Evolutionary conservation across 495 filamentous ascomycete species (phyloP).

Genomic region (Amphirosellinia nigrospora): DNA sequence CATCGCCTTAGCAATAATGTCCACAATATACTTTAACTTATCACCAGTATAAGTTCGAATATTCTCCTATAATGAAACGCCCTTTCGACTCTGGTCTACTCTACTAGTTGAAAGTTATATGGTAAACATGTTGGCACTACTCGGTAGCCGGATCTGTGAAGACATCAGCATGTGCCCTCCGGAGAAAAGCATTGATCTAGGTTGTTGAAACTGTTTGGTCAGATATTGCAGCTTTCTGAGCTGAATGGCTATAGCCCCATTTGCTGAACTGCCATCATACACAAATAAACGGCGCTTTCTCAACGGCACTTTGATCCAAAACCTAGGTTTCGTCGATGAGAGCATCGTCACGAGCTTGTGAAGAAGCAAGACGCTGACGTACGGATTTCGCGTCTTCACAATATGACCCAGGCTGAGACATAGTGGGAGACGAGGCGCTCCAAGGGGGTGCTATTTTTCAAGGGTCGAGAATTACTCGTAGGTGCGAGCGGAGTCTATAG

Average conservation of each 20-base stretch:
- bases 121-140: neutral
- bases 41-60: neutral
- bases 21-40: neutral
- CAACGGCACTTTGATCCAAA: neutral
- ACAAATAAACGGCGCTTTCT: neutral
- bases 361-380: neutral
- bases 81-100: neutral
- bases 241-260: neutral
- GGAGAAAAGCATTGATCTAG: neutral
- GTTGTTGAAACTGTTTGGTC: neutral
- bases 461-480: neutral
- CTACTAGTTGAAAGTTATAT: neutral
- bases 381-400: neutral
- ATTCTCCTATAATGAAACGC: neutral
- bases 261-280: neutral
- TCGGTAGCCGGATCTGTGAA: neutral
- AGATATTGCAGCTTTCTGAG: neutral
- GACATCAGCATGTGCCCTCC: neutral
- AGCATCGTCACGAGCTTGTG: neutral
- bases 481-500: too few species aligned
- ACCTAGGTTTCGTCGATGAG: neutral
- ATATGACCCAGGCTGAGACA: neutral
- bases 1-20: neutral
- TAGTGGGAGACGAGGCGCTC: neutral
- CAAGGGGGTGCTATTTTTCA: neutral